phyloP scores from a whole-genome alignment of 2,329 filamentous ascomycete species.

The Neofusicoccum sp. region DNA sequence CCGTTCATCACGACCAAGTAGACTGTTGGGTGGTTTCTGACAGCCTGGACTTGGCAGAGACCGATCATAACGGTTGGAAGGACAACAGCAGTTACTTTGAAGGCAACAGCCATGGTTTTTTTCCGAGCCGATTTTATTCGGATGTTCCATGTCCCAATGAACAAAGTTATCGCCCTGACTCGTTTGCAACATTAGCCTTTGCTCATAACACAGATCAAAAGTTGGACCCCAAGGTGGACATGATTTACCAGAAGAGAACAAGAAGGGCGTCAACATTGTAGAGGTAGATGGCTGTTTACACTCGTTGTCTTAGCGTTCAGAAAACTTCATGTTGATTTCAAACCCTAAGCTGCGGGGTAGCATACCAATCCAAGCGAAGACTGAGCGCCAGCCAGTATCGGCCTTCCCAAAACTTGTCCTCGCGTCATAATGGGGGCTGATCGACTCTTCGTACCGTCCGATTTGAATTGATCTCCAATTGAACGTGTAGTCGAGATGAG shows the following conservation, averaged over 20 bases:
- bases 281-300: not conserved
- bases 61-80: slow-evolving; percentile 5
- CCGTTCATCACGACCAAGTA: slow-evolving; percentile 4
- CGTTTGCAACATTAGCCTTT: not conserved
- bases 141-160: slow-evolving; percentile 15
- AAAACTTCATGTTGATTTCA: not conserved
- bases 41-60: not conserved
- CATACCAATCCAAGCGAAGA: not conserved
- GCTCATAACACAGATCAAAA: too few species aligned
- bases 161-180: slow-evolving; percentile 8
- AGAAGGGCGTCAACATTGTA: slow-evolving; percentile 14
- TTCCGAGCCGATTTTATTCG: not conserved
- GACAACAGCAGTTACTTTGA: not conserved
- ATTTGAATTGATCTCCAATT: slow-evolving; percentile 10
- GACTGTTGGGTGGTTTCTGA: not conserved
- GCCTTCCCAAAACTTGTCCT: slow-evolving; percentile 6
- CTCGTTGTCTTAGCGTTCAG: not conserved
- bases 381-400: slow-evolving; percentile 8
- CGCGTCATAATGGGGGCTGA: not conserved
- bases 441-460: not conserved
- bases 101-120: not conserved
- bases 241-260: slow-evolving; percentile 2
- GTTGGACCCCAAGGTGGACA: not conserved
- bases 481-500: slow-evolving; percentile 5
- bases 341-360: not conserved